Conservation (phyloP, 192 early-diverging fungal genomes). For the Funneliformis geosporum region DNA sequence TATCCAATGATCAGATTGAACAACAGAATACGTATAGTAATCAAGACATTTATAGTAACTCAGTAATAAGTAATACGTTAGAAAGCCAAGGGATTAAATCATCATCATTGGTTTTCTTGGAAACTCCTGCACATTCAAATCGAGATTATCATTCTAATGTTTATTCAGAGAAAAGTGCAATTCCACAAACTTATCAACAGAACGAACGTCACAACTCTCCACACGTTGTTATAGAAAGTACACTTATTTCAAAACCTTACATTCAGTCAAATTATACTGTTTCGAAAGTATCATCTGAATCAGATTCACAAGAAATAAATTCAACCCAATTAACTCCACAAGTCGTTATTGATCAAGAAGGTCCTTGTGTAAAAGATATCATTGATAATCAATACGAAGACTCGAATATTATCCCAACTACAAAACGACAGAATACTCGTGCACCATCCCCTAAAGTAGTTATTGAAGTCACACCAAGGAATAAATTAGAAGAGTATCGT, state of each 20-base stretch:
- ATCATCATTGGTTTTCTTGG: neutral
- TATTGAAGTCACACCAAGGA: constrained; percentile 11
- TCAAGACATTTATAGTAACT: neutral
- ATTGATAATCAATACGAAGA: neutral
- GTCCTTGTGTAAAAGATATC: too few species aligned
- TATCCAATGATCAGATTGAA: neutral
- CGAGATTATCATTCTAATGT: neutral
- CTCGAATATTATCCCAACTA: neutral
- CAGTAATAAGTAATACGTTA: neutral
- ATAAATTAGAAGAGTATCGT: constrained; percentile 19
- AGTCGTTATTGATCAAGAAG: neutral
- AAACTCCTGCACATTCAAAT: neutral
- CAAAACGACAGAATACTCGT: neutral
- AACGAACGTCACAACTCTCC: neutral
- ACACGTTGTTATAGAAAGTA: neutral
- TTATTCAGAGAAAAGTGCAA: neutral
- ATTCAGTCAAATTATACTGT: neutral
- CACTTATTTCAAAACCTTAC: neutral
- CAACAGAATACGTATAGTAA: neutral
- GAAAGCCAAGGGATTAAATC: neutral
- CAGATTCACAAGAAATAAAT: neutral
- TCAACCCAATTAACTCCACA: neutral
- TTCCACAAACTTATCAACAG: neutral
- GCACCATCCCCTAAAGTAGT: constrained; percentile 18
- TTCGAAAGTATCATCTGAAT: neutral